phyloP scores from a whole-genome alignment of 495 filamentous ascomycete species.

The Lindgomyces ingoldianus region DNA sequence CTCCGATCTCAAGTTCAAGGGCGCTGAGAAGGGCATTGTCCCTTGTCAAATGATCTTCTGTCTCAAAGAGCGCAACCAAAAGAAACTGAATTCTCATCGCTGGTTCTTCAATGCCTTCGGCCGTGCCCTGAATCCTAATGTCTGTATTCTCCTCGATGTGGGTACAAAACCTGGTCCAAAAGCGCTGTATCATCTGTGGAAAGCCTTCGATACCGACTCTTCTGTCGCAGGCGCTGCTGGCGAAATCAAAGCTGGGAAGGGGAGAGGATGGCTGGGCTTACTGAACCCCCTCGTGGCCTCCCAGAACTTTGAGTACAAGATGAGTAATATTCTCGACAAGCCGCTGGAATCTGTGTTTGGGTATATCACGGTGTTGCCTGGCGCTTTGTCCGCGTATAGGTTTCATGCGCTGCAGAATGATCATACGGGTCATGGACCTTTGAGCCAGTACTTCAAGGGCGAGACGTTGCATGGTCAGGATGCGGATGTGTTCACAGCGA shows the following conservation, averaged over 20 bases:
- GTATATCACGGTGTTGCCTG: slow-evolving; percentile 95
- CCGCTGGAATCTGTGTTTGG: slow-evolving; percentile 96
- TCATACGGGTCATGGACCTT: slow-evolving; percentile 87
- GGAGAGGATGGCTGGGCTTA: slow-evolving; percentile 75
- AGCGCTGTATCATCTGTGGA: slow-evolving; percentile 97
- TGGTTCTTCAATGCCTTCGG: slow-evolving; percentile 99
- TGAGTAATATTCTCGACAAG: slow-evolving; percentile 99
- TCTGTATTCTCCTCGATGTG: slow-evolving; percentile 95
- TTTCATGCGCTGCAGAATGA: slow-evolving; percentile 98
- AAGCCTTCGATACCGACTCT: slow-evolving; percentile 96
- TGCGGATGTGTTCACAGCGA: slow-evolving; percentile 97
- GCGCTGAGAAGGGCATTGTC: slow-evolving; percentile 98
- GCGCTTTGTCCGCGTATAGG: slow-evolving; percentile 90
- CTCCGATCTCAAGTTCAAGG: slow-evolving; percentile 94
- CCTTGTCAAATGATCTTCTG: slow-evolving; percentile 99
- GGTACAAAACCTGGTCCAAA: slow-evolving; percentile 85
- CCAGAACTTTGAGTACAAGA: slow-evolving; percentile 99
- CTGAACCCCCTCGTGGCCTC: slow-evolving; percentile 94
- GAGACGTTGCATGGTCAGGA: slow-evolving; percentile 96
- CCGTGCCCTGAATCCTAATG: slow-evolving; percentile 86
- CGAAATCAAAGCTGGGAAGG: slow-evolving; percentile 95
- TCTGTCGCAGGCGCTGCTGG: slow-evolving; percentile 95
- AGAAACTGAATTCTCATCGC: slow-evolving; percentile 97
- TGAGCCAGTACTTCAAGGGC: slow-evolving; percentile 99
- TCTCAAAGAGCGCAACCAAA: slow-evolving; percentile 95